A percentile compares a stretch with the other conserved stretches of the same genome.
These are phyloP conservation scores for Kalmanozyma brasiliensis DNA, from an alignment of 1,284 basidiomycete genomes.

Conservation along the genomic window DNA sequence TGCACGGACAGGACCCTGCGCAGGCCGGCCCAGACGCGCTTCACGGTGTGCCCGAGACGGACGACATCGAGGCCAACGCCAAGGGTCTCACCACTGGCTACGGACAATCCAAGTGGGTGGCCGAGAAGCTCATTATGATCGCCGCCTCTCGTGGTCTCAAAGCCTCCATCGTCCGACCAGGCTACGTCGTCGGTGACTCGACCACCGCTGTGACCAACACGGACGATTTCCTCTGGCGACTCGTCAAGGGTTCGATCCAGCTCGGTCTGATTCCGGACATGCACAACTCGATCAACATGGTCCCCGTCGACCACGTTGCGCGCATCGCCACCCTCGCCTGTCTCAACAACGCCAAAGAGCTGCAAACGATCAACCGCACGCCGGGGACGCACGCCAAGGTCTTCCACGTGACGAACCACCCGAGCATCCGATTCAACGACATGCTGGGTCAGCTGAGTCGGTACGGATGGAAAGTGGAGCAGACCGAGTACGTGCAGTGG, in stretches of 20 bases:
- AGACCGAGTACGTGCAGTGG: conserved; percentile 92
- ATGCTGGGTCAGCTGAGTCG: conserved; percentile 79
- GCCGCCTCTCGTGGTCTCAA: conserved; percentile 85
- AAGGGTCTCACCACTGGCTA: conserved; percentile 86
- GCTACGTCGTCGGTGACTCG: conserved; percentile 96
- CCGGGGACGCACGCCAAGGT: conserved; percentile 74
- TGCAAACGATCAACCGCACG: conserved; percentile 71
- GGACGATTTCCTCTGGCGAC: conserved; percentile 97
- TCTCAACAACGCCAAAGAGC: conserved; percentile 41
- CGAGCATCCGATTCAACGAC: conserved; percentile 88
- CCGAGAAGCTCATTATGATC: conserved; percentile 91
- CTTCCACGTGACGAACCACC: conserved; percentile 86
- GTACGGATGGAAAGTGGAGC: conserved; percentile 83
- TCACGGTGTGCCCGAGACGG: conserved; percentile 83
- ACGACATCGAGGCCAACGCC: conserved; percentile 89
- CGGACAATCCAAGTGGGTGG: conserved; percentile 98
- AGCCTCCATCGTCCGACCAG: conserved; percentile 91
- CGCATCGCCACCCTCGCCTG: conserved; percentile 74
- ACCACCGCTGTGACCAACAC: conserved; percentile 87
- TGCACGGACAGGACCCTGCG: conserved; percentile 41
- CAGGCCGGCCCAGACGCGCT: conserved; percentile 21
- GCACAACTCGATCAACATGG: conserved; percentile 98
- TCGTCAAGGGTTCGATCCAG: conserved; percentile 97
- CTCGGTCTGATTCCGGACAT: conserved; percentile 95
- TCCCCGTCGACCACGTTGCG: conserved; percentile 96